phyloP scores from a whole-genome alignment of 345 rosid species.

The Nasturtium officinale region DNA sequence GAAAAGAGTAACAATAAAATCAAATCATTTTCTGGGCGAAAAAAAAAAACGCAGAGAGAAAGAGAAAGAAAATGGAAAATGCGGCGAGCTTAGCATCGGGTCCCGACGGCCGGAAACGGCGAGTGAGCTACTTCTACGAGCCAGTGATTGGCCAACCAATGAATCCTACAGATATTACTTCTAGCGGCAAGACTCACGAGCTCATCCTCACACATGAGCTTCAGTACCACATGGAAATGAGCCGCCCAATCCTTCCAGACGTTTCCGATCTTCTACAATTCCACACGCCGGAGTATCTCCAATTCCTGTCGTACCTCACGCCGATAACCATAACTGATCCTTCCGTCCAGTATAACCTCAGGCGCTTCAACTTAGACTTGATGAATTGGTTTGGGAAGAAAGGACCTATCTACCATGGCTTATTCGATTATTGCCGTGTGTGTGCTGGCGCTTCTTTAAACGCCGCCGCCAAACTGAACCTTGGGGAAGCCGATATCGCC shows the following conservation, averaged over 20 bases:
- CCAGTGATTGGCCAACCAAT: slow-evolving; percentile 51
- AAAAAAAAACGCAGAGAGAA: not conserved
- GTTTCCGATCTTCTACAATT: slow-evolving; percentile 57
- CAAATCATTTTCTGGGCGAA: not conserved
- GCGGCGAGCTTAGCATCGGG: slow-evolving; percentile 58
- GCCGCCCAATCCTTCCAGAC: slow-evolving; percentile 66
- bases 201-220: slow-evolving; percentile 67
- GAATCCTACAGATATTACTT: slow-evolving; percentile 44
- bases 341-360: not conserved
- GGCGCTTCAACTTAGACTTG: slow-evolving; percentile 26
- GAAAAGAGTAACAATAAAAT: not conserved
- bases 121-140: slow-evolving; percentile 87
- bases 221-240: slow-evolving; percentile 76
- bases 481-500: slow-evolving; percentile 73
- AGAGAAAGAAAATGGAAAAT: not conserved
- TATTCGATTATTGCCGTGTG: slow-evolving; percentile 74
- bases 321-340: slow-evolving; percentile 55
- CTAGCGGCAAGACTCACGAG: slow-evolving; percentile 61
- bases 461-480: slow-evolving; percentile 76
- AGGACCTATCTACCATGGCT: slow-evolving; percentile 59
- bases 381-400: too few relatives aligned
- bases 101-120: slow-evolving; percentile 70
- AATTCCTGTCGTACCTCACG: slow-evolving; percentile 60
- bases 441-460: slow-evolving; percentile 83
- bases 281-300: slow-evolving; percentile 72